Base-by-base conservation (phyloP, 164 flowering plant species). In the Kingdonia uniflora region DNA sequence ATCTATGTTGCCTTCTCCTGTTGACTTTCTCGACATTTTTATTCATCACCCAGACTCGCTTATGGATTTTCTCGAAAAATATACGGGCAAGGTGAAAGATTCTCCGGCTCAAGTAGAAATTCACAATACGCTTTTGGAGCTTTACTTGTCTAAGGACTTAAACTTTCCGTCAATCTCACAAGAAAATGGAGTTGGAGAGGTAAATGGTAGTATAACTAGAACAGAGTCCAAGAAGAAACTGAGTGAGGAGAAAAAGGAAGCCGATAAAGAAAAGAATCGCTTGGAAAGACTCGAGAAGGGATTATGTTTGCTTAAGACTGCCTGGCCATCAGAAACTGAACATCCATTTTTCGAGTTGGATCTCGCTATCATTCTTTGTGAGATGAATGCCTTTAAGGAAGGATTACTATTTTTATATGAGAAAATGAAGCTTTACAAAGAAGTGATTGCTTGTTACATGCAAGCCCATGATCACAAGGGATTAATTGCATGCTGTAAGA, bases 391-490 rank as follows among this genome's bases (percentile, higher is more conserved):
- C 11, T 81, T 86, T 56, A 94, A 68, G 60, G 95, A 86, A 67
- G 99, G 99, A 58, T 49, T 81, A 41, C 39, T 92, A 45, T 94
- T 70, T 72, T 57, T 94, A n/a, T 94, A 88, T 65, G 97, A 94
- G 71, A 89, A 80, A 78, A 71, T 89, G 87, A 89, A 82, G 65
- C 84, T 94, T 12, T 94, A 80, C 61, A 94, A 89, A 69, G 99
- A 94, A 68, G 97, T 94, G 51, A 79, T 89, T 62, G 78, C 92
- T 63, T 94, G 99, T 85, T 88, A 89, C 65, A 89, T 89, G 95
- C 99, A 86, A 67, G 80, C 79, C 45, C 95, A 94, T 65, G 96
- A 89, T 46, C 97, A 94, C 57, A 89, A 80, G 61, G 99, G 99
- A 29, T 61, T 94, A 64, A 89, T 94, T 63, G 84, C 95, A 14